Base-by-base conservation (phyloP, 257 asterid species). In the Plectranthus barbatus region DNA sequence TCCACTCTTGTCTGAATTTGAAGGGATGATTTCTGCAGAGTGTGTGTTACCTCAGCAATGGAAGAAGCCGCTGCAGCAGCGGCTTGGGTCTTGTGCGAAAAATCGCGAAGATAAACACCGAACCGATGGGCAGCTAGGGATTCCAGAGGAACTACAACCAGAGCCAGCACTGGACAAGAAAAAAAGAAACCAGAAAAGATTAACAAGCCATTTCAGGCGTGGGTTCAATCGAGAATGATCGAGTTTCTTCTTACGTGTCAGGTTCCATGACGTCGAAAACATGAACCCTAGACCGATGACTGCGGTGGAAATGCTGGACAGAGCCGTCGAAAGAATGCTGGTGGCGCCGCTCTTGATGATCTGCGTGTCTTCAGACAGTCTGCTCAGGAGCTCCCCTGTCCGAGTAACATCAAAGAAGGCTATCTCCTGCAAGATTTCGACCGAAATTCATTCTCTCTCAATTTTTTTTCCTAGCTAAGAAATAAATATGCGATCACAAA, bases 341-440 rank as follows among this genome's bases (percentile, higher is more conserved):
- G 96, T 88, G 62, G 96, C 96, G 18, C 88, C 95, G 76, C 72
- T 82, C 63, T 88, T 88, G 53, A 88, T 86, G 62, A 88, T 80
- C 71, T 88, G 95, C 7, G 95, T 88, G 72, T 88, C 95, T 79
- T 88, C 96, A 37, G 96, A 88, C 10, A 88, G 88, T 76, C 96
- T 77, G 69, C 96, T 88, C 60, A 88, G 69, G 58, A 88, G 90
- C 73, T 88, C 96, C 65, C 96, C 96, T 6, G 96, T 88, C 17
- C 95, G 87, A 55, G 95, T 83, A 57, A 88, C 81, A 72, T 88
- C 96, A 42, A 77, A 88, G 73, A 88, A 88, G 3, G 93, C 96
- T 70, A 88, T 84, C 75, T 88, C 95, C 95, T 86, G 61, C 66
- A 65, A 7, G n/a, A 57, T 12, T 40, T 20, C 19, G 23, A 33